Conservation (phyloP, 352 stramenopile genomes). For the Aphanomyces invadans region DNA sequence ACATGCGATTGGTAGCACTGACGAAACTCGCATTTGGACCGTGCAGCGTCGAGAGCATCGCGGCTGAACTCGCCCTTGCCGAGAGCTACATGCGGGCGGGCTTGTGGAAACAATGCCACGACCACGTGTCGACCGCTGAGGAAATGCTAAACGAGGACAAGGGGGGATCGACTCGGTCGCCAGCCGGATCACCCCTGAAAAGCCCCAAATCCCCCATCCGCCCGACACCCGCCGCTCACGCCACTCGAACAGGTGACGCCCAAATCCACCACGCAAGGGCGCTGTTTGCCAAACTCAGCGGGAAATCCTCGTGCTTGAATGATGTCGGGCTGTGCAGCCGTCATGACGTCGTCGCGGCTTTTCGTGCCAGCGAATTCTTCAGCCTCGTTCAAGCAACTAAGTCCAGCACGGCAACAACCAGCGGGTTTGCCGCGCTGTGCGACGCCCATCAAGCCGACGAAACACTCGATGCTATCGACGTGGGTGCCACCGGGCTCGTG, state of each 20-base stretch:
- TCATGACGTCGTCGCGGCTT: background rate
- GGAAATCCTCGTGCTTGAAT: no score
- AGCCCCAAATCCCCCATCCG: no score
- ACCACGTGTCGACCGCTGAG: constrained; percentile 34
- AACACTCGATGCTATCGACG: background rate
- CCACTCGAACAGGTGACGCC: background rate
- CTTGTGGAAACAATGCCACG: constrained; percentile 61
- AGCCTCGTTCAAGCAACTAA: background rate
- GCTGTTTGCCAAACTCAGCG: background rate
- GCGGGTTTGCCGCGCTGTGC: constrained; percentile 1
- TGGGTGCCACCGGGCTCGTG: background rate
- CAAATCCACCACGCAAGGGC: background rate
- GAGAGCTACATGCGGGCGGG: constrained; percentile 49
- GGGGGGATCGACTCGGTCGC: constrained; percentile 20
- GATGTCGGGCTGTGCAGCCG: background rate
- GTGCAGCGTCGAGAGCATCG: constrained; percentile 33
- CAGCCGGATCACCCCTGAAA: background rate
- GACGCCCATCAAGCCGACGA: background rate
- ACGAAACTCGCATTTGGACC: constrained; percentile 42
- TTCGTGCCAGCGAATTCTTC: constrained; percentile 4
- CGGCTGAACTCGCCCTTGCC: constrained; percentile 45
- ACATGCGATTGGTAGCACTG: constrained; percentile 50
- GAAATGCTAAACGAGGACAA: constrained; percentile 37
- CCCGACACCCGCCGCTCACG: background rate
- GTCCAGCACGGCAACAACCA: background rate